Conservation (phyloP, 371 early-diverging fungal genomes). For the Cokeromyces recurvatus region DNA sequence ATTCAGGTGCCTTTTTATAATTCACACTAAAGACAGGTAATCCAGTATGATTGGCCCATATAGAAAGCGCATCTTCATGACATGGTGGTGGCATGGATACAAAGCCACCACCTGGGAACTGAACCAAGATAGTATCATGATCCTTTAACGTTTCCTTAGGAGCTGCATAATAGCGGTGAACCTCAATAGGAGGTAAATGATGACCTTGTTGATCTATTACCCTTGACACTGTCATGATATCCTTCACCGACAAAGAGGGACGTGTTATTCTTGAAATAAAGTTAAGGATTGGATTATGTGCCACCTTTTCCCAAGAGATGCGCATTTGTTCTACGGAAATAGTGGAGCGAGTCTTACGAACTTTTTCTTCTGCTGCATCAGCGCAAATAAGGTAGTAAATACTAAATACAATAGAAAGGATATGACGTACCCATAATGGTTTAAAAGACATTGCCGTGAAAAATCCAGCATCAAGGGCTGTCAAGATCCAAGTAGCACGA, state of each 20-base stretch:
- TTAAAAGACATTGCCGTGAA: slow-evolving; percentile 85
- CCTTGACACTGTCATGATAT: slow-evolving; percentile 52
- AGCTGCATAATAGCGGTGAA: slow-evolving; percentile 54
- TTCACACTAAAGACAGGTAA: slow-evolving; percentile 78
- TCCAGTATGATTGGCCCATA: slow-evolving; percentile 64
- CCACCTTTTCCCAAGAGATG: slow-evolving; percentile 83
- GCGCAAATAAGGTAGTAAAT: slow-evolving; percentile 84
- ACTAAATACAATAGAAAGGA: slow-evolving; percentile 73
- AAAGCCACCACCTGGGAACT: slow-evolving; percentile 86
- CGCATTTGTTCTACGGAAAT: slow-evolving; percentile 88
- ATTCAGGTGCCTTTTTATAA: slow-evolving; percentile 94
- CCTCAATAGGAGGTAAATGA: slow-evolving; percentile 37
- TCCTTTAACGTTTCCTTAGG: slow-evolving; percentile 25
- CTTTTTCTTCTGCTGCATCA: slow-evolving; percentile 83
- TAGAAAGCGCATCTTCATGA: slow-evolving; percentile 67
- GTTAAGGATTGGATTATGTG: slow-evolving; percentile 64
- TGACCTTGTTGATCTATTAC: slow-evolving; percentile 9
- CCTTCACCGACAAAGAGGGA: slow-evolving; percentile 51
- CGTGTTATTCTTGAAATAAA: slow-evolving; percentile 45
- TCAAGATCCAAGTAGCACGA: slow-evolving; percentile 88
- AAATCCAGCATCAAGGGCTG: slow-evolving; percentile 93
- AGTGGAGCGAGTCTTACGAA: slow-evolving; percentile 70
- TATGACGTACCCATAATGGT: slow-evolving; percentile 72
- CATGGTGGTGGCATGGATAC: slow-evolving; percentile 79
- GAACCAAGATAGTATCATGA: slow-evolving; percentile 60